These are phyloP conservation scores for Yueomyces sinensis DNA, from an alignment of 805 yeast genomes.

Conservation along the genomic window DNA sequence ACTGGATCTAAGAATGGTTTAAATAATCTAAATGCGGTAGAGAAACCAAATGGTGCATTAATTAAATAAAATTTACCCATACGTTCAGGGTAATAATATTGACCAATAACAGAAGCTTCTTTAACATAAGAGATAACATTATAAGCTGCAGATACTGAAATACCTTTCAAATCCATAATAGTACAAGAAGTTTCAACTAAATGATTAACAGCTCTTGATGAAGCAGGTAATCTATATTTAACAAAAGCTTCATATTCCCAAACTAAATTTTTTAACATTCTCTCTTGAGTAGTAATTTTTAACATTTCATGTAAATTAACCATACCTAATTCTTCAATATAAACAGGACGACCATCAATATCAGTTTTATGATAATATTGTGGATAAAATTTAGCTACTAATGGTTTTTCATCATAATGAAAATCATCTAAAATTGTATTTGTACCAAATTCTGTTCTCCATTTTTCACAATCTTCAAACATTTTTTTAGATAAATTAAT, in stretches of 20 bases:
- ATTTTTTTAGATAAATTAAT: slow-evolving; percentile 63
- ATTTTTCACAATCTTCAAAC: slow-evolving; percentile 78
- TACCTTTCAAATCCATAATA: slow-evolving; percentile 88
- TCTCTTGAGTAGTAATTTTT: slow-evolving; percentile 86
- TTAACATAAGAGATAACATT: slow-evolving; percentile 79
- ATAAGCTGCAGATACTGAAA: slow-evolving; percentile 70
- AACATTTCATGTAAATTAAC: slow-evolving; percentile 86
- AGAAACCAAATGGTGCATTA: slow-evolving; percentile 95
- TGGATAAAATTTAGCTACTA: slow-evolving; percentile 83
- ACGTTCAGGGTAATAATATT: slow-evolving; percentile 96
- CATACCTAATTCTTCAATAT: slow-evolving; percentile 84
- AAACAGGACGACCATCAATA: slow-evolving; percentile 92
- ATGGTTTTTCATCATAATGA: slow-evolving; percentile 84
- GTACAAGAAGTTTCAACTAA: slow-evolving; percentile 95
- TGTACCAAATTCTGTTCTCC: slow-evolving; percentile 83
- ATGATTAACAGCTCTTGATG: slow-evolving; percentile 67
- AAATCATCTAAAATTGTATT: slow-evolving; percentile 79
- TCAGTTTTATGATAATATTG: slow-evolving; percentile 97
- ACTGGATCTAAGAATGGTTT: slow-evolving; percentile 96
- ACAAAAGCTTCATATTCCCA: slow-evolving; percentile 96
- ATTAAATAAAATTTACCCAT: slow-evolving; percentile 96
- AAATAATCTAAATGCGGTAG: slow-evolving; percentile 82
- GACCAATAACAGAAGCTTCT: slow-evolving; percentile 91
- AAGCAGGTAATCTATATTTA: slow-evolving; percentile 78
- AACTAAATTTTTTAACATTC: slow-evolving; percentile 90